Evolutionary conservation across 176 grass and related monocot species (phyloP).

Genomic region (Typha latifolia): DNA sequence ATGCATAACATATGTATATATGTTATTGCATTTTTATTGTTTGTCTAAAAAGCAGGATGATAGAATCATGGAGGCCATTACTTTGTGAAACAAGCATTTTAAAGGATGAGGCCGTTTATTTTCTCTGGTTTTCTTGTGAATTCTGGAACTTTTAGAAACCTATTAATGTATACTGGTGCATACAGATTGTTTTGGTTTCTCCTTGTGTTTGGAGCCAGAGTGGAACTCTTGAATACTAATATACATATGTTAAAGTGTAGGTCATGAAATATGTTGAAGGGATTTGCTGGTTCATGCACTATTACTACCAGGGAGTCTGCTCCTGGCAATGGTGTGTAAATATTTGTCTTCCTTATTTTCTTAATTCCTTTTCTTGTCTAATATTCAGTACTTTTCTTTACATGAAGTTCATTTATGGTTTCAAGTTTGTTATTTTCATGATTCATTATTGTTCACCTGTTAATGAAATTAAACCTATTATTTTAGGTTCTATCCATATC

Average conservation of each 20-base stretch:
- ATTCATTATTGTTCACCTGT: background rate
- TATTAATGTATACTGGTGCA: background rate
- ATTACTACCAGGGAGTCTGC: slow-evolving; percentile 23
- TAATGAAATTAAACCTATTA: background rate
- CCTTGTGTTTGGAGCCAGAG: background rate
- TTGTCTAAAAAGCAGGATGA: no score
- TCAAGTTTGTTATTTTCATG: background rate
- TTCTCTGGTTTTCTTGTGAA: no score
- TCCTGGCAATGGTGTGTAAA: slow-evolving; percentile 25
- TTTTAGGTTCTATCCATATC: slow-evolving; percentile 47
- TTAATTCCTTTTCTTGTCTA: background rate
- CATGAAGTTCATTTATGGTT: background rate
- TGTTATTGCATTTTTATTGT: no score
- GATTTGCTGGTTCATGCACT: slow-evolving; percentile 27
- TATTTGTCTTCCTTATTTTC: background rate
- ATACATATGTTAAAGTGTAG: slow-evolving; percentile 1
- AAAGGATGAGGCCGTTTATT: no score
- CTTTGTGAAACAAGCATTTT: no score
- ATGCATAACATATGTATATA: no score
- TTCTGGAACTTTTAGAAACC: no score
- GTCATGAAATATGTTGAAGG: slow-evolving; percentile 22
- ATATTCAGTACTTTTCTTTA: no score
- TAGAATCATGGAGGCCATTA: no score
- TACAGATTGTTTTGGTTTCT: background rate
- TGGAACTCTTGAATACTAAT: background rate